Evolutionary conservation across 495 filamentous ascomycete genomes (phyloP), one percentile per base, ranked within the genome.

Genomic region (Bombardia bombarda): DNA sequence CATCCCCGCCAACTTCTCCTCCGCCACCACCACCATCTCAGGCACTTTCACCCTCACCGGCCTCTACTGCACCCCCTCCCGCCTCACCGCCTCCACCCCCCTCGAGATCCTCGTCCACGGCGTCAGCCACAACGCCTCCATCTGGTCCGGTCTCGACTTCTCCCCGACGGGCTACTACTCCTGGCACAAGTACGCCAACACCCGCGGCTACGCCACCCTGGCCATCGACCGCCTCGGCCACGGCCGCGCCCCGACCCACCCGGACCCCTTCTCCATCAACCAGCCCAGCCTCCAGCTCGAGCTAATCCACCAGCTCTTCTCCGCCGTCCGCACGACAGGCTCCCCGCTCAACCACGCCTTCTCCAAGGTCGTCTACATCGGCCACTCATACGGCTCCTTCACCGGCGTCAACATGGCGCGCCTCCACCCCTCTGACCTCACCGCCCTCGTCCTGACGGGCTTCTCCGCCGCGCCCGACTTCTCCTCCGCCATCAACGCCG

Each of bases 151-250:
- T n/a, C n/a, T n/a, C n/a, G n/a, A n/a, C n/a, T n/a, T n/a, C n/a
- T n/a, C n/a, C n/a, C n/a, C n/a, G n/a, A n/a, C n/a, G n/a, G n/a
- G n/a, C n/a, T 28, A 28, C 12, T 28, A 28, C 25, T 7, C 6
- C 25, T 59, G 53, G 50, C 43, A 49, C 9, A 26, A 18, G 1
- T 52, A 42, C 30, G 52, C 52, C 9, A 49, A 49, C 9, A 10
- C 4, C 3, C 25, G 28, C 4, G 57, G 56, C 31, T 63, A 60
- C 30, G 41, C 38, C 20, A 60, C 49, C 14, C 50, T 63, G 13
- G 38, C 54, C 24, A 57, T 58, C 31, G 60, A 63, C 35, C 45
- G 51, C 8, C 46, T 61, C 13, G 57, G 57, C 14, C 50, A 46
- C 32, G 57, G 55, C 3, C 20, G 26, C 12, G 56, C 44, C 37